Conservation (phyloP, 306 rosid species). For the Lathyrus oleraceus region DNA sequence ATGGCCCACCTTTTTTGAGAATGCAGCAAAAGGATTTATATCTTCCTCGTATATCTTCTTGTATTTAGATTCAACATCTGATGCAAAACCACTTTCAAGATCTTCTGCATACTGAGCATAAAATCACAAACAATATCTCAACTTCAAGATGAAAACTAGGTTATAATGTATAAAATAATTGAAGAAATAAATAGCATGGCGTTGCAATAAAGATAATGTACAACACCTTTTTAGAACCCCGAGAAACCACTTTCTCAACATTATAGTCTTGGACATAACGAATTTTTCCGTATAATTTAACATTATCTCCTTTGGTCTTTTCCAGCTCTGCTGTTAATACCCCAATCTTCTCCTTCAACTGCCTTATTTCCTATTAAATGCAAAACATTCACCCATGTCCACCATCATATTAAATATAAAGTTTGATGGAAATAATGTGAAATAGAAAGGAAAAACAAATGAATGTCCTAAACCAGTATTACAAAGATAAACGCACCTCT, state of each 20-base stretch:
- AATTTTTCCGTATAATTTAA: slow-evolving; percentile 94
- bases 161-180: neutral
- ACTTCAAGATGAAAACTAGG: neutral
- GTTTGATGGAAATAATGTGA: slow-evolving; percentile 21
- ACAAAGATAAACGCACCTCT: slow-evolving; percentile 58
- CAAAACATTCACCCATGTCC: slow-evolving; percentile 31
- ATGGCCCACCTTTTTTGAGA: too few species aligned
- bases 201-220: slow-evolving; percentile 24
- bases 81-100: too few species aligned
- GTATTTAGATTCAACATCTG: too few species aligned
- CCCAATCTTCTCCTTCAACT: slow-evolving; percentile 91
- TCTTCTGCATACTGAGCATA: too few species aligned
- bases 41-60: too few species aligned
- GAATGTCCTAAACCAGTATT: neutral
- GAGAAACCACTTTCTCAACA: slow-evolving; percentile 84
- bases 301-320: slow-evolving; percentile 91
- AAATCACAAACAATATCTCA: too few species aligned
- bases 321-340: slow-evolving; percentile 76
- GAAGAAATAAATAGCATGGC: slow-evolving; percentile 9
- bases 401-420: slow-evolving; percentile 32
- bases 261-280: slow-evolving; percentile 98
- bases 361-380: slow-evolving; percentile 74
- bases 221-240: slow-evolving; percentile 92
- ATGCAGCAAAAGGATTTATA: too few species aligned
- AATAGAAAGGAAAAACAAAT: slow-evolving; percentile 16